Conservation (phyloP, 176 grass and related monocot species). For the Juncus inflexus region DNA sequence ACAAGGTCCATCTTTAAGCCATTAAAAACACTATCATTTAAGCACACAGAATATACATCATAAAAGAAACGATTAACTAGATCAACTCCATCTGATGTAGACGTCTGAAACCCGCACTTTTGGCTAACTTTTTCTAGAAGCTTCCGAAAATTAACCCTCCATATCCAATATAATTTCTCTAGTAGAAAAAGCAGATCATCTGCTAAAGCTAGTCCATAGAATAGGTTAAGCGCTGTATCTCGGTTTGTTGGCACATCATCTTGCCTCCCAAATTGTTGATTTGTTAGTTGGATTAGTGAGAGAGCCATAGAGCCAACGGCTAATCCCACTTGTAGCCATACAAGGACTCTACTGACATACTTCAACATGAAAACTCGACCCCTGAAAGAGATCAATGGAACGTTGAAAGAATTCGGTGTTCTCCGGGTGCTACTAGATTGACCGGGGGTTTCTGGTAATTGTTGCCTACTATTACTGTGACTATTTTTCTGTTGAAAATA, state of each 20-base stretch:
- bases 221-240: slow-evolving; percentile 34
- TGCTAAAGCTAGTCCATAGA: slow-evolving; percentile 32
- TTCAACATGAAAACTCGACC: slow-evolving; percentile 26
- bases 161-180: slow-evolving; percentile 39
- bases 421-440: slow-evolving; percentile 1
- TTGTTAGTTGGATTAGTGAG: slow-evolving; percentile 24
- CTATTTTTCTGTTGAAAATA: neutral
- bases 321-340: slow-evolving; percentile 30
- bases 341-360: slow-evolving; percentile 31
- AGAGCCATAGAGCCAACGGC: slow-evolving; percentile 33
- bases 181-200: slow-evolving; percentile 34
- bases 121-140: slow-evolving; percentile 20
- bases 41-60: slow-evolving; percentile 34
- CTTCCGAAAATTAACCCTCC: slow-evolving; percentile 21
- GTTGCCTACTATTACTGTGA: neutral
- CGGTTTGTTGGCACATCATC: slow-evolving; percentile 15
- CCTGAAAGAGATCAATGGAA: slow-evolving; percentile 6
- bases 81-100: neutral
- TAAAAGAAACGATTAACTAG: slow-evolving; percentile 37
- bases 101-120: slow-evolving; percentile 15
- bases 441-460: neutral
- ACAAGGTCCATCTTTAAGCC: slow-evolving; percentile 43
- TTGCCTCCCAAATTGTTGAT: slow-evolving; percentile 30
- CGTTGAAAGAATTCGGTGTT: slow-evolving; percentile 18
- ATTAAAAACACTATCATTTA: slow-evolving; percentile 33